Conservation (phyloP, 2,329 filamentous ascomycete genomes). For the Magnaporthiopsis incrustans region DNA sequence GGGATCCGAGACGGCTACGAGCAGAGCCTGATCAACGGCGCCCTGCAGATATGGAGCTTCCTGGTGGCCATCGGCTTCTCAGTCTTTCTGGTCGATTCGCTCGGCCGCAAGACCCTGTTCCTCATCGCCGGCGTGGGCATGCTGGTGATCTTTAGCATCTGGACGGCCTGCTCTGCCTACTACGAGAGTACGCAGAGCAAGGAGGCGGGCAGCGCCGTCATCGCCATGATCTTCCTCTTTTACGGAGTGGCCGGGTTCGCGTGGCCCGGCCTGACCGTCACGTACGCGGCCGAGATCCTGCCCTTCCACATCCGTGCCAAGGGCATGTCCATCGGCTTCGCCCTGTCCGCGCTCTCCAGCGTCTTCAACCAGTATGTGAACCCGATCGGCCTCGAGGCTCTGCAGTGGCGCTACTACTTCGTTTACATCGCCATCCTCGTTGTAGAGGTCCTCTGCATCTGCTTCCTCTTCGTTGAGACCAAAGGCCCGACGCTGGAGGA, state of each 20-base stretch:
- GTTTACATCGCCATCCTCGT: conserved; percentile 25
- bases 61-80: conserved; percentile 17
- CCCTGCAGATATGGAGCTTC: conserved; percentile 21
- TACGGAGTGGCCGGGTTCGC: conserved; percentile 29
- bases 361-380: conserved; percentile 34
- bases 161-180: conserved; percentile 15
- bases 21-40: conserved; percentile 11
- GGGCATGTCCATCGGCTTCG: conserved; percentile 22
- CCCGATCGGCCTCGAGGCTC: conserved; percentile 25
- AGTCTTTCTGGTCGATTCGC: conserved; percentile 19
- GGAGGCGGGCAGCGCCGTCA: conserved; percentile 17
- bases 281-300: conserved; percentile 37
- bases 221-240: conserved; percentile 27
- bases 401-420: conserved; percentile 30
- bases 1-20: conserved; percentile 12
- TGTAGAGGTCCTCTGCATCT: conserved; percentile 22
- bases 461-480: conserved; percentile 23
- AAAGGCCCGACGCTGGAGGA: conserved; percentile 13
- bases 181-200: conserved; percentile 12
- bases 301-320: conserved; percentile 28
- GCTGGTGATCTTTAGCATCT: conserved; percentile 18
- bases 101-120: conserved; percentile 19
- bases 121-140: conserved; percentile 16
- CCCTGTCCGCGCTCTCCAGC: conserved; percentile 16
- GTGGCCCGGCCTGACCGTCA: conserved; percentile 31